Base-by-base conservation (phyloP, 805 yeast species). In the Candida wancherniae region DNA sequence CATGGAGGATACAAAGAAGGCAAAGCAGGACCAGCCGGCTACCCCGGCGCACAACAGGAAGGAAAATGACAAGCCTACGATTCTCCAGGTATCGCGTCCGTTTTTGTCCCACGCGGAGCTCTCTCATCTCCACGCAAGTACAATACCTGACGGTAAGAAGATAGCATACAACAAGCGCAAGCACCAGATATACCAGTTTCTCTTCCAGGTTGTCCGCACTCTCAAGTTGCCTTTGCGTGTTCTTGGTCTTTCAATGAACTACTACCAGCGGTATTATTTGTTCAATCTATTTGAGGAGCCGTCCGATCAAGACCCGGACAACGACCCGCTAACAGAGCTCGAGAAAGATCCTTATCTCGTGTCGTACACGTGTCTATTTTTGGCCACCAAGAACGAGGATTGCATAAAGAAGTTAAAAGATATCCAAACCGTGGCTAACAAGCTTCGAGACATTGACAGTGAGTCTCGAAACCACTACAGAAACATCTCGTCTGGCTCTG, bases 331-430 rank as follows among this genome's bases (percentile, higher is more conserved):
- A 17, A 28, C 19, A 6, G 58, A 55, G 28, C 44, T 55, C 18
- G 67, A 60, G 29, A 57, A 50, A 24, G 64, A 70, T 31, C 75
- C 77, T 25, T 67, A 67, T 41, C 78, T 80, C 25, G 71, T 84
- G n/a, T 84, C 84, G 0, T 56, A 80, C 6, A 71, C 90, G 7
- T 71, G 86, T 32, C 51, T 87, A 6, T 72, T 83, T 35, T 61
- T 84, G 10, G 82, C 95, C 3, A 63, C 80, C 24, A 85, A 87
- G 53, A 76, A 78, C 41, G 94, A 84, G 48, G 96, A 87, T 49
- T 84, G 87, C 24, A 79, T 86, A 24, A 86, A 85, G 52, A 82
- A 82, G 44, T 53, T 81, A 10, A 66, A 75, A 31, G 84, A 82
- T 26, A 67, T 86, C 9, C 69, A 80, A 26, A 53, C 57, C 3